A percentile compares a stretch with the other conserved stretches of the same genome.
These are phyloP conservation scores for Aristolochia californica DNA, from an alignment of 164 flowering plant species.

Conservation along the genomic window DNA sequence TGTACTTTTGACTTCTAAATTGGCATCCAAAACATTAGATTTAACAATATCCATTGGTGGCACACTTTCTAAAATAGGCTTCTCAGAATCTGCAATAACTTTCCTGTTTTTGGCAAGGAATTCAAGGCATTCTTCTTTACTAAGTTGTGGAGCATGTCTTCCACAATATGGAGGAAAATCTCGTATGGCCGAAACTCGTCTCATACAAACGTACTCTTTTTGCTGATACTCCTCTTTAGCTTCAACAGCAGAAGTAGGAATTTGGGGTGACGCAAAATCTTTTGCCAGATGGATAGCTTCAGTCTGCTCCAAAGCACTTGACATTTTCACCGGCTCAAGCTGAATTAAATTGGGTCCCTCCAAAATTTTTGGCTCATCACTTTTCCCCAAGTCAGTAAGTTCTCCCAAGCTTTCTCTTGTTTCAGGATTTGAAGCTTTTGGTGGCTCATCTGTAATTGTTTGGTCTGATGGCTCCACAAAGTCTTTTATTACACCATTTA, in stretches of 20 bases:
- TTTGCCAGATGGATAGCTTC: neutral
- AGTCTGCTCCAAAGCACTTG: too few species aligned
- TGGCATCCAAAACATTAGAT: neutral
- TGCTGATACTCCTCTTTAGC: neutral
- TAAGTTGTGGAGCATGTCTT: constrained; percentile 21
- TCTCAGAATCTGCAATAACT: neutral
- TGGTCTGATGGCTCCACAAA: too few species aligned
- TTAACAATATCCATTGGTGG: neutral
- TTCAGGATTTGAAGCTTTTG: too few species aligned
- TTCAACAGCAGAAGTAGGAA: neutral
- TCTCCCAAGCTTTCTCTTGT: neutral
- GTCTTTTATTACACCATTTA: too few species aligned
- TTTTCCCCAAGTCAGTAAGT: neutral
- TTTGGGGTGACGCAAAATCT: neutral
- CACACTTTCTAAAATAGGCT: neutral
- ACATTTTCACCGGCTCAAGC: neutral
- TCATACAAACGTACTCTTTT: constrained; percentile 32
- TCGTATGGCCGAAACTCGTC: constrained; percentile 17
- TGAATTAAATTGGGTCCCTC: constrained; percentile 2
- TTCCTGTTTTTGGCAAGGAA: neutral
- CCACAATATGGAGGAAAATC: constrained; percentile 30
- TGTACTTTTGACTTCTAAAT: neutral
- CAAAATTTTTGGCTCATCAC: neutral
- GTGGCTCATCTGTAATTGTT: too few species aligned
- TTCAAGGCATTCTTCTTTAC: constrained; percentile 15